Evolutionary conservation across 495 filamentous ascomycete genomes (phyloP).

Genomic region (Amorphotheca resinae): DNA sequence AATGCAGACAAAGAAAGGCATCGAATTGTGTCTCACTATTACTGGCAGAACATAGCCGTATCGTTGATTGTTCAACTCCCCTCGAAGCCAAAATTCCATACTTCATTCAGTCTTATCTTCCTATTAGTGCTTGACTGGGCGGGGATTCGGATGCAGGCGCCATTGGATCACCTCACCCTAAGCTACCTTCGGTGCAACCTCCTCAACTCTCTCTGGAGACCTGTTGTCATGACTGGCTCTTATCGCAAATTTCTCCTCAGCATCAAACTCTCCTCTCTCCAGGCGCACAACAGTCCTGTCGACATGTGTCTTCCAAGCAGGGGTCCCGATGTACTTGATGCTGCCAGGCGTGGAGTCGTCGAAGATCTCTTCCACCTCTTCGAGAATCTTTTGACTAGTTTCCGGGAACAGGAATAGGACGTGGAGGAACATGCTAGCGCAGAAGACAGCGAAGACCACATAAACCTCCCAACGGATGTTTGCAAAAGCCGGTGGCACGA

Average conservation of each 20-base stretch:
- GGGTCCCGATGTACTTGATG: slow-evolving; percentile 49
- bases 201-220: not conserved
- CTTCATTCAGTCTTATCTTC: no score
- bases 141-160: no score
- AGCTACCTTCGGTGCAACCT: not conserved
- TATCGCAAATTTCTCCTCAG: slow-evolving; percentile 17
- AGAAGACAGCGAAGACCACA: slow-evolving; percentile 66
- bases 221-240: not conserved
- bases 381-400: slow-evolving; percentile 69
- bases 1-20: no score
- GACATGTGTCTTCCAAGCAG: slow-evolving; percentile 55
- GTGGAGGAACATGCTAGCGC: slow-evolving; percentile 57
- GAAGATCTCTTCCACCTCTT: slow-evolving; percentile 64
- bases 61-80: no score
- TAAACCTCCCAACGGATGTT: slow-evolving; percentile 67
- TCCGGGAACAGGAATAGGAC: slow-evolving; percentile 77
- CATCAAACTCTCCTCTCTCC: slow-evolving; percentile 17
- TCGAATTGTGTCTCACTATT: no score
- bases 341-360: slow-evolving; percentile 35
- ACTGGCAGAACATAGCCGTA: no score
- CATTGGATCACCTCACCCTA: no score
- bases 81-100: no score
- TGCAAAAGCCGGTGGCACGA: slow-evolving; percentile 62
- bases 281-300: slow-evolving; percentile 5
- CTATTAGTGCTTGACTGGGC: no score